These are phyloP conservation scores for Starmerella sirachaensis DNA, from an alignment of 805 yeast species.

Conservation along the genomic window DNA sequence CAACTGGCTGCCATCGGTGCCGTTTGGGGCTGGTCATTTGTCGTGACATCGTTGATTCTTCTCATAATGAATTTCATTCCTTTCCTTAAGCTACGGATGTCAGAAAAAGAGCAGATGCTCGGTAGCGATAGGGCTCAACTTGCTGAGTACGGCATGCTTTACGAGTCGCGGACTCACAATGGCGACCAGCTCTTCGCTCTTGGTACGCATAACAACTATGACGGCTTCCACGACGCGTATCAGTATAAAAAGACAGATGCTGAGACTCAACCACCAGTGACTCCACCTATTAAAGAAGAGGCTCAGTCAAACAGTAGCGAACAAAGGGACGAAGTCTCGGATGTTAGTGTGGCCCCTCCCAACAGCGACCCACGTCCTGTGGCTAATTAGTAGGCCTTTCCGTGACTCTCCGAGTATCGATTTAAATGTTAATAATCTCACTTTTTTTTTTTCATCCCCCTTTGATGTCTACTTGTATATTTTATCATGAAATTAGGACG, in stretches of 20 bases:
- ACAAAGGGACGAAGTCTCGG: too few relatives aligned
- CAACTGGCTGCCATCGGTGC: constrained; percentile 78
- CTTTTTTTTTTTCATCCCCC: too few relatives aligned
- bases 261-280: neutral
- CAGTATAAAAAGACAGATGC: constrained; percentile 4
- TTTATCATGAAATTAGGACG: too few relatives aligned
- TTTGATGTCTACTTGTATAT: too few relatives aligned
- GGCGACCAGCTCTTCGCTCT: constrained; percentile 16
- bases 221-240: constrained; percentile 15
- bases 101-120: constrained; percentile 76
- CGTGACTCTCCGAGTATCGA: too few relatives aligned
- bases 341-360: too few relatives aligned
- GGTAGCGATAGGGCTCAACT: constrained; percentile 87
- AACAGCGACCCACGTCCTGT: too few relatives aligned
- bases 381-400: too few relatives aligned
- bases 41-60: constrained; percentile 59
- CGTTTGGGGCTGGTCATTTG: constrained; percentile 68
- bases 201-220: constrained; percentile 16
- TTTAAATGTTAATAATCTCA: too few relatives aligned
- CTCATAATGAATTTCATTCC: constrained; percentile 69
- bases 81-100: constrained; percentile 67
- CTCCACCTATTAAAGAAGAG: neutral
- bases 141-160: constrained; percentile 65
- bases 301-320: too few relatives aligned
- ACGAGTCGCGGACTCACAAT: constrained; percentile 14